Percentiles rank a stretch among this genome's conserved stretches.
Evolutionary conservation across 2,329 filamentous ascomycete species (phyloP).

Genomic region (Cladophialophora yegresii): DNA sequence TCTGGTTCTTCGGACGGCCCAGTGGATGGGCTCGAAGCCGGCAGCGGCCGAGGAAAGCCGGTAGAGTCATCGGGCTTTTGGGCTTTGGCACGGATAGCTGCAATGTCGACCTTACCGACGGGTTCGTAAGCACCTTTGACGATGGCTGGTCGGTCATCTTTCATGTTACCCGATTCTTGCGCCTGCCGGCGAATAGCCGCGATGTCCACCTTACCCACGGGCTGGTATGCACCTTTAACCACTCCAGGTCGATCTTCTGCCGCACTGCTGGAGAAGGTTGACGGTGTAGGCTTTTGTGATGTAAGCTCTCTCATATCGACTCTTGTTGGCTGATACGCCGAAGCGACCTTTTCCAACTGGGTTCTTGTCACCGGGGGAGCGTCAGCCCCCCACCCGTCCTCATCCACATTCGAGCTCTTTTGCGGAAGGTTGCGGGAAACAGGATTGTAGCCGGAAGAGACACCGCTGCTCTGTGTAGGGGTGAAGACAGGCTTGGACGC

Average conservation of each 20-base stretch:
- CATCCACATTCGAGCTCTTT: constrained; percentile 60
- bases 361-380: constrained; percentile 86
- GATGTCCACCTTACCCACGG: constrained; percentile 96
- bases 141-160: constrained; percentile 76
- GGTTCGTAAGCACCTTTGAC: constrained; percentile 95
- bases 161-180: constrained; percentile 56
- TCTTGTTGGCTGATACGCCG: constrained; percentile 93
- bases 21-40: constrained; percentile 49
- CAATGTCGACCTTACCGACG: constrained; percentile 94
- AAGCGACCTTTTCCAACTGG: constrained; percentile 85
- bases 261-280: constrained; percentile 58
- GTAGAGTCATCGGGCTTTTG: constrained; percentile 59
- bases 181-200: constrained; percentile 78
- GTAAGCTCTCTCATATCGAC: constrained; percentile 88
- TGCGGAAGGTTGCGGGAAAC: constrained; percentile 53
- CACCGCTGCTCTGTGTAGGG: constrained; percentile 65
- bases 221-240: constrained; percentile 84
- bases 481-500: constrained; percentile 91
- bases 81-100: constrained; percentile 81
- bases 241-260: constrained; percentile 61
- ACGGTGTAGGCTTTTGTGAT: constrained; percentile 66
- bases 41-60: constrained; percentile 38
- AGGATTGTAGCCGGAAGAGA: constrained; percentile 63
- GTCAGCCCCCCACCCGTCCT: constrained; percentile 92
- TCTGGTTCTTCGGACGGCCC: constrained; percentile 50